Evolutionary conservation across 1,284 basidiomycete species (phyloP).

Genomic region (Inonotus hispidus): DNA sequence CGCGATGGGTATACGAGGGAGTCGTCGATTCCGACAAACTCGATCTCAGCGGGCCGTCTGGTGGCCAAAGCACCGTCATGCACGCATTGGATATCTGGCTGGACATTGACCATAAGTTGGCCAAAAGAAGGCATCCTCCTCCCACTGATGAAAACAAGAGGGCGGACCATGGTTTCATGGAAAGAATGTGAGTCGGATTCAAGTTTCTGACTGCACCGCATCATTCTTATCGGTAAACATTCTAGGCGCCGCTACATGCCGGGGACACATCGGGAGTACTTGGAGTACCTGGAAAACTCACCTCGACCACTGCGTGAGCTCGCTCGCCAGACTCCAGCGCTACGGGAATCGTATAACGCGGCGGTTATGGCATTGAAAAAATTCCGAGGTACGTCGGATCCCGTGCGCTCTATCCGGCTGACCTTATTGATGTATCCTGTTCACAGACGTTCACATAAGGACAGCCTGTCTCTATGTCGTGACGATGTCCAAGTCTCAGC

Average conservation of each 20-base stretch:
- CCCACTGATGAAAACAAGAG: constrained; percentile 60
- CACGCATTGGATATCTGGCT: constrained; percentile 78
- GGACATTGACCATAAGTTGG: constrained; percentile 78
- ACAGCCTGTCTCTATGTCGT: constrained; percentile 86
- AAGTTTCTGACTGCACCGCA: background rate
- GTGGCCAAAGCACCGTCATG: constrained; percentile 91
- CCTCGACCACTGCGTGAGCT: constrained; percentile 53
- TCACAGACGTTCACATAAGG: constrained; percentile 70
- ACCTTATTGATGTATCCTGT: background rate
- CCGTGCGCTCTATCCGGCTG: background rate
- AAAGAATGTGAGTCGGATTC: constrained; percentile 46
- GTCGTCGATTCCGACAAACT: constrained; percentile 52
- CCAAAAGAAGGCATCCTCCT: constrained; percentile 61
- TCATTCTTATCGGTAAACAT: background rate
- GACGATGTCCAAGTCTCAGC: constrained; percentile 56
- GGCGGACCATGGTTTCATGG: constrained; percentile 72
- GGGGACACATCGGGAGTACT: constrained; percentile 66
- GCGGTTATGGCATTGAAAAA: constrained; percentile 75
- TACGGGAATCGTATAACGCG: constrained; percentile 73
- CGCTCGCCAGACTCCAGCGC: constrained; percentile 46
- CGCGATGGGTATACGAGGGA: constrained; percentile 84
- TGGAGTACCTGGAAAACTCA: constrained; percentile 44
- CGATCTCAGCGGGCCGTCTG: constrained; percentile 83
- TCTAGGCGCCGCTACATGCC: constrained; percentile 65
- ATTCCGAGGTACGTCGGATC: constrained; percentile 45